A percentile compares a stretch with the other conserved stretches of the same genome.
These are phyloP conservation scores for Alloascoidea africana DNA, from an alignment of 805 yeast species.

Conservation along the genomic window DNA sequence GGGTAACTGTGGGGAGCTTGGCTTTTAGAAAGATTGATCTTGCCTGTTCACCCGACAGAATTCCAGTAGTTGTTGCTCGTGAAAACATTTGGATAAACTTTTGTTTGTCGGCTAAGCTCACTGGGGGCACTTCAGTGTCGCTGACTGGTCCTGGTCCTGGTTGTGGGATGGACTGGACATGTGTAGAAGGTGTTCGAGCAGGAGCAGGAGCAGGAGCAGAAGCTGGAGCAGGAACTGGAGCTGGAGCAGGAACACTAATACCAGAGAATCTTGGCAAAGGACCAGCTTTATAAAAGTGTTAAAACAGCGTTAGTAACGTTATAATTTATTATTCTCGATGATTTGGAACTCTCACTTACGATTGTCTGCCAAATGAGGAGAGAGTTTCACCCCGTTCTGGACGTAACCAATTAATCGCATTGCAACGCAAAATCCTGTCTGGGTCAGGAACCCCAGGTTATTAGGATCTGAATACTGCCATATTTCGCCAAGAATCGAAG, in stretches of 20 bases:
- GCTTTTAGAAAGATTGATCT: slow-evolving; percentile 83
- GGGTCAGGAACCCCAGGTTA: slow-evolving; percentile 72
- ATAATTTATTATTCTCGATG: neutral
- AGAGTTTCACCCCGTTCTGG: slow-evolving; percentile 54
- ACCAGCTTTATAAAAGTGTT: no score
- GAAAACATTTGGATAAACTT: slow-evolving; percentile 62
- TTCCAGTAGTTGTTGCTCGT: slow-evolving; percentile 41
- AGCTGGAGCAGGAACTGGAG: slow-evolving; percentile 17
- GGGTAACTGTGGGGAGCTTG: slow-evolving; percentile 54
- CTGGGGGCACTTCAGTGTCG: slow-evolving; percentile 27
- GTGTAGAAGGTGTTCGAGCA: slow-evolving; percentile 6
- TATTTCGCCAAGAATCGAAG: slow-evolving; percentile 68
- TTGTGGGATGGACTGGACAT: no score
- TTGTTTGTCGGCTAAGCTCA: slow-evolving; percentile 41
- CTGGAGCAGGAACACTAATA: slow-evolving; percentile 16
- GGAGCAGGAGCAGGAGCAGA: slow-evolving; percentile 15
- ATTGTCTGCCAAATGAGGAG: slow-evolving; percentile 34
- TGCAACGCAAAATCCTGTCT: slow-evolving; percentile 69
- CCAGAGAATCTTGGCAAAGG: slow-evolving; percentile 48
- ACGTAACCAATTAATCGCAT: slow-evolving; percentile 82
- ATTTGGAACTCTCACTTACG: neutral
- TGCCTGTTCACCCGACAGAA: slow-evolving; percentile 68
- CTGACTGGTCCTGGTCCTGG: slow-evolving; percentile 2
- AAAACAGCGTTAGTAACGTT: no score
- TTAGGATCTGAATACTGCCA: slow-evolving; percentile 93